phyloP scores from a whole-genome alignment of 176 grass and related monocot species.

The sorghum (Sorghum bicolor) region Sorghum_bicolor_NCBIv3 NC_012870.2:23257501-23258000 shows the following conservation, averaged over 20 bases:
- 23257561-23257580: conserved; percentile 88
- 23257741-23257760: background rate
- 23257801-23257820: background rate
- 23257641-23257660: conserved; percentile 98
- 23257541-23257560: conserved; percentile 84
- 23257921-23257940: background rate
- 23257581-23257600: conserved; percentile 82
- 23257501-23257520: conserved; percentile 97
- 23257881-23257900: conserved; percentile 1
- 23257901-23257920: conserved; percentile 7
- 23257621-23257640: conserved; percentile 74
- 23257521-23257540: conserved; percentile 83
- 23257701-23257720: conserved; percentile 30
- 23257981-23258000: background rate
- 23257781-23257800: background rate
- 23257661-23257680: conserved; percentile 87
- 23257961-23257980: background rate
- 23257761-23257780: background rate
- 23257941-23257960: background rate
- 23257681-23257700: conserved; percentile 71
- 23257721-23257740: conserved; percentile 7
- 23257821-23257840: background rate
- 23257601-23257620: conserved; percentile 81
- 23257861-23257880: background rate
- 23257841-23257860: background rate